phyloP scores from a whole-genome alignment of 257 asterid genomes.

The Plantago elongata region DNA sequence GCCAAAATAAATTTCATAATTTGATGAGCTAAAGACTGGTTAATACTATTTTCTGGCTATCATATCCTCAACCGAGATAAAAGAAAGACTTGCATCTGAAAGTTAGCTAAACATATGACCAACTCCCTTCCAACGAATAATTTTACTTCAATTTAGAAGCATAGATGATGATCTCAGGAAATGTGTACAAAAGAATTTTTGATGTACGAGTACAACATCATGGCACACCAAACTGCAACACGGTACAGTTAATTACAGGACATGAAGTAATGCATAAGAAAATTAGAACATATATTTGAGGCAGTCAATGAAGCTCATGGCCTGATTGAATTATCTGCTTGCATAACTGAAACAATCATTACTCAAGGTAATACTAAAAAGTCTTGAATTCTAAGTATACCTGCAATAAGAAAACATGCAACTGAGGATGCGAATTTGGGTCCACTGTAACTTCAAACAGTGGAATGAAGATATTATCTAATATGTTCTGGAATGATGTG shows the following conservation, averaged over 20 bases:
- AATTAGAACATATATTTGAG: slow-evolving; percentile 11
- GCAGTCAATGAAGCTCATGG: slow-evolving; percentile 13
- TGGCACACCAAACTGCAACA: background rate
- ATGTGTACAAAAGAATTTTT: background rate
- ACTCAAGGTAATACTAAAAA: slow-evolving; percentile 3
- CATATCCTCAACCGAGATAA: background rate
- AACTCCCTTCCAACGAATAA: background rate
- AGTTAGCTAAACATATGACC: slow-evolving; percentile 8
- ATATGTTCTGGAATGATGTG: slow-evolving; percentile 83
- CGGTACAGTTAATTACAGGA: slow-evolving; percentile 1
- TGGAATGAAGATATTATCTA: slow-evolving; percentile 86
- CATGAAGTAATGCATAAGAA: slow-evolving; percentile 11
- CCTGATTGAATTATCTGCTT: slow-evolving; percentile 13
- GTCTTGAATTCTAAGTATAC: slow-evolving; percentile 27
- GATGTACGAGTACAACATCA: slow-evolving; percentile 2
- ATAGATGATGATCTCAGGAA: slow-evolving; percentile 10
- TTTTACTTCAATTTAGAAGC: slow-evolving; percentile 1
- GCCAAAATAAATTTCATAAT: too few species aligned
- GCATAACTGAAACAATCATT: slow-evolving; percentile 19
- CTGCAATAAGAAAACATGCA: slow-evolving; percentile 84
- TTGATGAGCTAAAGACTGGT: too few species aligned
- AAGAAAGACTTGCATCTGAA: background rate
- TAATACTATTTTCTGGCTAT: too few species aligned
- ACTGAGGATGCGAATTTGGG: slow-evolving; percentile 89
- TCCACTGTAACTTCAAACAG: slow-evolving; percentile 87